phyloP scores from a whole-genome alignment of 352 stramenopile genomes.

The Phytopythium oedochilum region DNA sequence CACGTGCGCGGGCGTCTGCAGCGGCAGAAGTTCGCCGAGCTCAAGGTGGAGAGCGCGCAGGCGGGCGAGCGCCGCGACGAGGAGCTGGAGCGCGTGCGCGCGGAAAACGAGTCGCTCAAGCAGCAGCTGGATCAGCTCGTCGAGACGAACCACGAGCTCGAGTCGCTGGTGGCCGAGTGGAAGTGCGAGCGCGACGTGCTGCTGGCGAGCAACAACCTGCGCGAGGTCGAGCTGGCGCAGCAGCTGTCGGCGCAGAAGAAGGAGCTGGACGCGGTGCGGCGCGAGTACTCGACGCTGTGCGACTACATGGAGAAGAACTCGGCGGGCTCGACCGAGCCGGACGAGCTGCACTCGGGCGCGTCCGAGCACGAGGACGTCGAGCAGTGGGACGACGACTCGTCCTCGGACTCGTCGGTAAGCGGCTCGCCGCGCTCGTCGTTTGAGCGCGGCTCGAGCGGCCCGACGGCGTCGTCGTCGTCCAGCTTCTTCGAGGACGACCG shows the following conservation, averaged over 20 bases:
- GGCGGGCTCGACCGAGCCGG: conserved; percentile 38
- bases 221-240: conserved; percentile 51
- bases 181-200: conserved; percentile 49
- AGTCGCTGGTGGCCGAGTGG: conserved; percentile 53
- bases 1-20: conserved; percentile 31
- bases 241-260: conserved; percentile 44
- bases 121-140: conserved; percentile 52
- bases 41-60: conserved; percentile 41
- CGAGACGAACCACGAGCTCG: conserved; percentile 53
- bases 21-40: conserved; percentile 44
- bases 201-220: conserved; percentile 47
- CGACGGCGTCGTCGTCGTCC: conserved; percentile 20
- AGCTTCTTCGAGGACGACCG: conserved; percentile 32
- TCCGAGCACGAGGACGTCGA: conserved; percentile 24
- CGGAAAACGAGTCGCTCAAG: conserved; percentile 54
- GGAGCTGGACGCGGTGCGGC: conserved; percentile 31
- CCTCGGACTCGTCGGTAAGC: background rate
- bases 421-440: conserved; percentile 1
- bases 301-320: conserved; percentile 50
- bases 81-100: conserved; percentile 32
- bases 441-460: conserved; percentile 24
- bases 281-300: conserved; percentile 42
- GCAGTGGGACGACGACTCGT: conserved; percentile 14
- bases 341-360: conserved; percentile 31
- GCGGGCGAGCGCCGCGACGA: conserved; percentile 13